Conservation (phyloP, 2,329 filamentous ascomycete genomes). For the Colletotrichum cereale region DNA sequence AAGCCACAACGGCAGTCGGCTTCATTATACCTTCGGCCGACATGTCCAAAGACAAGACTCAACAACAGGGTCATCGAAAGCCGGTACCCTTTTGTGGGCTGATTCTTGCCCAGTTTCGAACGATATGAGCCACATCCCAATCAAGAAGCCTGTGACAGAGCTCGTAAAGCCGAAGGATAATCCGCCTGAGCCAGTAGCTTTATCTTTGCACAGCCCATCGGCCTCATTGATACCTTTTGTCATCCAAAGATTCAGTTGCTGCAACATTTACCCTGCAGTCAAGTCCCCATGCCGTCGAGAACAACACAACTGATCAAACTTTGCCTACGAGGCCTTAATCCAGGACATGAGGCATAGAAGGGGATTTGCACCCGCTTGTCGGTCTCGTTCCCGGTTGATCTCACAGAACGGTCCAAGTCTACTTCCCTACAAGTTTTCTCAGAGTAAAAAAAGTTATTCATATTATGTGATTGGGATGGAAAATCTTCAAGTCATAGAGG, state of each 20-base stretch:
- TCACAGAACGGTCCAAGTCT: not conserved
- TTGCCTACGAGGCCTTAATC: too few relatives aligned
- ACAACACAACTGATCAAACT: too few relatives aligned
- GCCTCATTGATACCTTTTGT: not conserved
- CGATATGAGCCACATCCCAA: not conserved
- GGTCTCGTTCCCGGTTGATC: too few relatives aligned
- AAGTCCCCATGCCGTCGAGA: too few relatives aligned
- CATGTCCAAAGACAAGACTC: not conserved
- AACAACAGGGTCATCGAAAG: not conserved
- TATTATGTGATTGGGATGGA: too few relatives aligned
- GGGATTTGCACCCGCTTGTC: not conserved
- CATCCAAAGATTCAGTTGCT: not conserved
- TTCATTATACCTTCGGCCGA: not conserved
- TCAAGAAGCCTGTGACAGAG: not conserved
- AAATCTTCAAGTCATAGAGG: too few relatives aligned
- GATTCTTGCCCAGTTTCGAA: not conserved
- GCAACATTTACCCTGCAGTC: too few relatives aligned
- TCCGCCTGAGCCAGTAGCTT: not conserved
- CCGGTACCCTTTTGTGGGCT: not conserved
- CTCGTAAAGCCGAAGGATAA: not conserved
- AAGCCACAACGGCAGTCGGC: not conserved
- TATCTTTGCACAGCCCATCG: not conserved
- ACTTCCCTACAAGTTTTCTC: too few relatives aligned
- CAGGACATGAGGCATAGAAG: not conserved
- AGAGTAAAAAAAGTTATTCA: too few relatives aligned